Base-by-base conservation (phyloP, 768 basidiomycete genomes). In the Auricularia cornea region DNA sequence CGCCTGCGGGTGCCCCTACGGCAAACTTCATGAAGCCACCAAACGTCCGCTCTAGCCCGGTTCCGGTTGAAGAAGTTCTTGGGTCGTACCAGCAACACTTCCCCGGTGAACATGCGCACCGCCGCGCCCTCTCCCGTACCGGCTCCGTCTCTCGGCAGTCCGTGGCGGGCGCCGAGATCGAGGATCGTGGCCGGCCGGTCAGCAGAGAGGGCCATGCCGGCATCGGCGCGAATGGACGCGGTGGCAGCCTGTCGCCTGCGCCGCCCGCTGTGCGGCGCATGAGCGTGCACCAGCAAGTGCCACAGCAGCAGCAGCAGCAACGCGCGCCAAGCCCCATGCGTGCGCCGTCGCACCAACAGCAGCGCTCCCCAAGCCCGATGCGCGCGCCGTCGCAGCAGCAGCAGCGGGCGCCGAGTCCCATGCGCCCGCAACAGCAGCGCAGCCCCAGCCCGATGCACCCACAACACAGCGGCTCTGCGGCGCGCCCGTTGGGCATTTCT, bases 31-130 rank as follows among this genome's bases (percentile, higher is more conserved):
- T 89, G 83, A 82, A 85, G 57, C 86, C 90, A 6, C 86, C 84
- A 18, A 75, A 75, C 4, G 60, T 52, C 31, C 60, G 63, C 20
- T 61, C 69, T 1, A 71, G 74, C 75, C 78, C 32, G 75, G 80
- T 85, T n/a, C 79, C 83, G 0, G 84, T 92, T 20, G 86, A 90
- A 62, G 83, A 85, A n/a, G 86, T 93, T 8, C 74, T 93, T 18
- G 78, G 79, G 0, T 81, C 85, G 66, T 98, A 98, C 70, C 83
- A 87, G 30, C 92, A 94, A 69, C 84, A 88, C 1, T 83, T 98
- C 71, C 95, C 94, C 6, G 94, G 93, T 3, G 95, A 97, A 72
- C 54, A 57, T 31, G 44, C 44, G 20, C 54, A 57, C 14, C 28
- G 28, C 28, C 54, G 54, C 26, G 63, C 72, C 10, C 62, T 65